Percentiles rank a stretch among this genome's conserved stretches.
Conservation (phyloP, 768 basidiomycete species). For the Infundibulicybe gibba region DNA sequence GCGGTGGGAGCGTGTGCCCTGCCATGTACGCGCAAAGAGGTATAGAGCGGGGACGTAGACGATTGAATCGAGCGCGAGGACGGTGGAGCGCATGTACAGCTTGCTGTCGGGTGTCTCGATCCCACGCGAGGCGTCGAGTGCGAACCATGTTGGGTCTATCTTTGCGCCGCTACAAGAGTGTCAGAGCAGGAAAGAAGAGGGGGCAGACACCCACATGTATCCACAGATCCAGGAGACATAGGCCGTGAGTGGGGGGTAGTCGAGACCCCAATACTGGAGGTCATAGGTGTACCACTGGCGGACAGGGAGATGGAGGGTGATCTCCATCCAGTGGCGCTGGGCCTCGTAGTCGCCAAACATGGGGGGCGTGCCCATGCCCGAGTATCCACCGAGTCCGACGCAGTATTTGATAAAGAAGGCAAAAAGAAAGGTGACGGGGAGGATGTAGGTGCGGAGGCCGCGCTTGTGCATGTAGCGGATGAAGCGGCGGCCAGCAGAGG, state of each 20-base stretch:
- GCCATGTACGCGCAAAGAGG: constrained; percentile 64
- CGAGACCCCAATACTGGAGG: constrained; percentile 88
- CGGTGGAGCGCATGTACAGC: constrained; percentile 78
- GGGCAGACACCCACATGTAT: constrained; percentile 47
- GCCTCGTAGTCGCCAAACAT: constrained; percentile 94
- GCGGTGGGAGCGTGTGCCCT: constrained; percentile 64
- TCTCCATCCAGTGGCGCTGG: constrained; percentile 94
- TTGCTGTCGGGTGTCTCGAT: constrained; percentile 65
- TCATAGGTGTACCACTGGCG: constrained; percentile 87
- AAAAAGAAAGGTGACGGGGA: constrained; percentile 51
- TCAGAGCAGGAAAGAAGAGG: background rate
- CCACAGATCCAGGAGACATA: constrained; percentile 87
- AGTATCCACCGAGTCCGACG: constrained; percentile 76
- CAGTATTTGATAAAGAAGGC: constrained; percentile 62
- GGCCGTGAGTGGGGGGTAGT: constrained; percentile 93
- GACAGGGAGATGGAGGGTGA: constrained; percentile 74
- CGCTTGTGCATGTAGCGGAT: constrained; percentile 79
- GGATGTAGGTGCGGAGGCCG: constrained; percentile 54
- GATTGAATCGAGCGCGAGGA: constrained; percentile 62
- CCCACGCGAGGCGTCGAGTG: constrained; percentile 64
- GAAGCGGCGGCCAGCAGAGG: constrained; percentile 55
- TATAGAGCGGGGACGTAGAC: constrained; percentile 75
- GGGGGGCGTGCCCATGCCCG: constrained; percentile 74
- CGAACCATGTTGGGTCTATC: constrained; percentile 65
- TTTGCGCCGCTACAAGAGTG: constrained; percentile 23